Conservation (phyloP, 2,329 filamentous ascomycete species). For the Chaetomiaceae sp. region DNA sequence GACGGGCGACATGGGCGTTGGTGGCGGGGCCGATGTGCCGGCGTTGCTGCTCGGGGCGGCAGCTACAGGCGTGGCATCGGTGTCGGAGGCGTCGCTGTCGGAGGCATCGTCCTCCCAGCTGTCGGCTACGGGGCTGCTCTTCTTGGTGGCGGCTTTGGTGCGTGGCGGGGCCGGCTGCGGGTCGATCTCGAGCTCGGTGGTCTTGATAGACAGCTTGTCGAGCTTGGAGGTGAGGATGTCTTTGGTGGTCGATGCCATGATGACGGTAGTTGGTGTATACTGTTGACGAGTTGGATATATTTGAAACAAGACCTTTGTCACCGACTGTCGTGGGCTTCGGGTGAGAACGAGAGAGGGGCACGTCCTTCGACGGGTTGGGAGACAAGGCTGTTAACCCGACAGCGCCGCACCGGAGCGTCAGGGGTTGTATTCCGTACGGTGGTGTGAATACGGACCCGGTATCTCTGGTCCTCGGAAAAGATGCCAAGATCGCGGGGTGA, state of each 20-base stretch:
- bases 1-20: slow-evolving; percentile 58
- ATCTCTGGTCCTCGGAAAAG: too few species aligned
- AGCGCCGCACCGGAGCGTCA: slow-evolving; percentile 9
- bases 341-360: too few species aligned
- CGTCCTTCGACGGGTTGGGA: too few species aligned
- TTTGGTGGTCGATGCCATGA: slow-evolving; percentile 18
- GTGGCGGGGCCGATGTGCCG: slow-evolving; percentile 51
- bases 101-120: slow-evolving; percentile 29
- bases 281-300: too few species aligned
- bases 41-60: slow-evolving; percentile 7
- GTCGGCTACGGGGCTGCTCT: slow-evolving; percentile 23
- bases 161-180: slow-evolving; percentile 1
- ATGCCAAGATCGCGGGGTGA: too few species aligned
- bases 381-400: not conserved
- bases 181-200: slow-evolving; percentile 15
- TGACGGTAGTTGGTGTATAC: too few species aligned
- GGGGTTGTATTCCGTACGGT: too few species aligned
- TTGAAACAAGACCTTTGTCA: not conserved
- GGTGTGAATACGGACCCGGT: too few species aligned
- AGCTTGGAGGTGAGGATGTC: slow-evolving; percentile 20
- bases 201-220: slow-evolving; percentile 24
- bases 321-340: too few species aligned
- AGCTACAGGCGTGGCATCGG: slow-evolving; percentile 6
- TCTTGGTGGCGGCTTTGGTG: slow-evolving; percentile 19
- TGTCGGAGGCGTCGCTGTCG: slow-evolving; percentile 7